Evolutionary conservation across 768 basidiomycete species (phyloP).

Genomic region (Amanita exitialis): DNA sequence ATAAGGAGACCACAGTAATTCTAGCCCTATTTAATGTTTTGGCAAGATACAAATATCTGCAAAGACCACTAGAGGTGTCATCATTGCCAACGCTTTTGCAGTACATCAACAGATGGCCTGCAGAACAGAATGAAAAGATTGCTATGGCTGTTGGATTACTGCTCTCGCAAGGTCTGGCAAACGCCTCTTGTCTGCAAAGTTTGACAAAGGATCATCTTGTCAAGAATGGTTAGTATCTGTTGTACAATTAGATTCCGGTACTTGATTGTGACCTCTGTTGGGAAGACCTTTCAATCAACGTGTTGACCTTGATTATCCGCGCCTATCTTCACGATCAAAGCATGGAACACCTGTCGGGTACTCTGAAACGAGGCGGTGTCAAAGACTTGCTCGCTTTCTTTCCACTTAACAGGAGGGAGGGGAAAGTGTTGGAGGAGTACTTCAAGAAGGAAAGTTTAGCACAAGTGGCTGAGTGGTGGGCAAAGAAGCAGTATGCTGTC

Average conservation of each 20-base stretch:
- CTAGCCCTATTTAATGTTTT: constrained; percentile 8
- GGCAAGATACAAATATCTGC: constrained; percentile 94
- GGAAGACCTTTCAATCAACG: constrained; percentile 66
- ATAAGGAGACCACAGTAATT: constrained; percentile 7
- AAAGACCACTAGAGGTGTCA: constrained; percentile 82
- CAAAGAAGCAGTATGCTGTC: constrained; percentile 77
- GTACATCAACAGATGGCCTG: constrained; percentile 79
- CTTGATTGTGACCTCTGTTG: constrained; percentile 1
- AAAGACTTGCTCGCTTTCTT: constrained; percentile 84
- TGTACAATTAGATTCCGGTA: background rate
- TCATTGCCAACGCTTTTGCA: constrained; percentile 35
- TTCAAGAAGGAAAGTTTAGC: constrained; percentile 75
- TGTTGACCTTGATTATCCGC: constrained; percentile 72
- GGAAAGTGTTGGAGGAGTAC: constrained; percentile 69
- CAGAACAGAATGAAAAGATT: constrained; percentile 73
- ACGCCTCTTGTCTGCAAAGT: constrained; percentile 66
- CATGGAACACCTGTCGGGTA: constrained; percentile 79
- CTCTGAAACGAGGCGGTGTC: constrained; percentile 79
- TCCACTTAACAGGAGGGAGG: constrained; percentile 72
- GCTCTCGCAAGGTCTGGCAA: constrained; percentile 75
- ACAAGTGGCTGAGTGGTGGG: constrained; percentile 89
- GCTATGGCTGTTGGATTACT: constrained; percentile 74
- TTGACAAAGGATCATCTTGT: constrained; percentile 91
- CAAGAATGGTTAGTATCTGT: constrained; percentile 65
- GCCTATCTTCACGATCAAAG: constrained; percentile 74